Evolutionary conservation across 495 filamentous ascomycete species (phyloP).

Genomic region (Acidomyces sp.): DNA sequence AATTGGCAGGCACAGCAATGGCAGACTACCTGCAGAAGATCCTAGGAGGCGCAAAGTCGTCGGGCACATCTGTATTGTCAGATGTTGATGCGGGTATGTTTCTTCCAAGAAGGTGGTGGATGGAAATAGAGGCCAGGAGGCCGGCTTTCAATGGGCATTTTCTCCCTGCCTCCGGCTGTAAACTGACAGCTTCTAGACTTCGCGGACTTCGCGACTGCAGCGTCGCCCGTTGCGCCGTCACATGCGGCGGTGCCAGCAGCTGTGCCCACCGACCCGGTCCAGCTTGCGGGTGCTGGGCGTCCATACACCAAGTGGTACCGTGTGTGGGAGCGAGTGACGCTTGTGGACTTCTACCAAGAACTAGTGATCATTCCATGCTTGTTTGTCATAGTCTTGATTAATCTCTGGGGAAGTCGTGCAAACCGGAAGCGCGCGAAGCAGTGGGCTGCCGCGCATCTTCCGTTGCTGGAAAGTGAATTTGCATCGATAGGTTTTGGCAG

Average conservation of each 20-base stretch:
- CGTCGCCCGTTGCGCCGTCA: slow-evolving; percentile 33
- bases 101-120: too few relatives aligned
- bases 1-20: slow-evolving; percentile 13
- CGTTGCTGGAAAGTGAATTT: slow-evolving; percentile 66
- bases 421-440: slow-evolving; percentile 68
- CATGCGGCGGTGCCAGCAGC: slow-evolving; percentile 32
- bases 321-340: slow-evolving; percentile 73
- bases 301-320: slow-evolving; percentile 95
- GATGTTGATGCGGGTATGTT: slow-evolving; percentile 18
- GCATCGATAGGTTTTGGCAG: slow-evolving; percentile 70
- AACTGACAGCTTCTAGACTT: slow-evolving; percentile 37
- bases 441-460: slow-evolving; percentile 66
- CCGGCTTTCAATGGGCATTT: too few relatives aligned
- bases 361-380: slow-evolving; percentile 66
- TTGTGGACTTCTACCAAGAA: slow-evolving; percentile 76
- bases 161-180: too few relatives aligned
- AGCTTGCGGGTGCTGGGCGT: slow-evolving; percentile 16
- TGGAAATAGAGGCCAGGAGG: too few relatives aligned
- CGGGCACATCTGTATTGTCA: slow-evolving; percentile 16
- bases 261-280: slow-evolving; percentile 23
- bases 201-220: slow-evolving; percentile 35
- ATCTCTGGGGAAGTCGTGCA: slow-evolving; percentile 66
- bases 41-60: slow-evolving; percentile 26
- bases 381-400: slow-evolving; percentile 57
- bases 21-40: slow-evolving; percentile 27